Conservation (phyloP, 768 basidiomycete species). For the Phylloporus sp. region DNA sequence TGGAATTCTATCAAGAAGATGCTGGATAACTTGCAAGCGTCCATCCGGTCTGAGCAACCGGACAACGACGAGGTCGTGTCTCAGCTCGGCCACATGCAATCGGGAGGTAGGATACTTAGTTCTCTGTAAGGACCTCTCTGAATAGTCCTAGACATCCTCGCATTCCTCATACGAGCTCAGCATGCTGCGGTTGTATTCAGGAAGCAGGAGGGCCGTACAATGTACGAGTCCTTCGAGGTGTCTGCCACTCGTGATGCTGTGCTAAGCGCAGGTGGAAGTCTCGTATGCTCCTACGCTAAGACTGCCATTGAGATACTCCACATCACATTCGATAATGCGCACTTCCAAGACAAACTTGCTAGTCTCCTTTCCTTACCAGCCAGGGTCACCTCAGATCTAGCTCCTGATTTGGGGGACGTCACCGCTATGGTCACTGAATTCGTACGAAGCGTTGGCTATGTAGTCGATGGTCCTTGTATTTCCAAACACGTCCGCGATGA, state of each 20-base stretch:
- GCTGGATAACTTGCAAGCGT: conserved; percentile 2
- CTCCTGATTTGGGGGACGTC: too few species aligned
- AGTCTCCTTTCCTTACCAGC: too few species aligned
- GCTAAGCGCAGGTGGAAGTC: too few species aligned
- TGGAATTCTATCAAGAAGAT: conserved; percentile 6
- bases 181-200: conserved; percentile 41
- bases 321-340: too few species aligned
- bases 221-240: conserved; percentile 42
- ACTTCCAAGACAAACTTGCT: too few species aligned
- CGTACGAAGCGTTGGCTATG: too few species aligned
- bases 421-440: too few species aligned
- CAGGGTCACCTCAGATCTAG: too few species aligned
- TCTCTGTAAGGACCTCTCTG: background rate
- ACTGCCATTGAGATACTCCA: too few species aligned
- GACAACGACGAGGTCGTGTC: background rate
- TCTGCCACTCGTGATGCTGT: too few species aligned
- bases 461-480: too few species aligned
- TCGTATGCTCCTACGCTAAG: too few species aligned
- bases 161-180: conserved; percentile 38
- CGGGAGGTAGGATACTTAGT: background rate
- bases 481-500: conserved; percentile 29
- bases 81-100: conserved; percentile 1
- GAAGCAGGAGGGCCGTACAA: conserved; percentile 15
- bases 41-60: background rate
- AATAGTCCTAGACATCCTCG: conserved; percentile 31